These are phyloP conservation scores for Davidsoniella neocaledoniae DNA, from an alignment of 2,329 filamentous ascomycete species.

Conservation along the genomic window DNA sequence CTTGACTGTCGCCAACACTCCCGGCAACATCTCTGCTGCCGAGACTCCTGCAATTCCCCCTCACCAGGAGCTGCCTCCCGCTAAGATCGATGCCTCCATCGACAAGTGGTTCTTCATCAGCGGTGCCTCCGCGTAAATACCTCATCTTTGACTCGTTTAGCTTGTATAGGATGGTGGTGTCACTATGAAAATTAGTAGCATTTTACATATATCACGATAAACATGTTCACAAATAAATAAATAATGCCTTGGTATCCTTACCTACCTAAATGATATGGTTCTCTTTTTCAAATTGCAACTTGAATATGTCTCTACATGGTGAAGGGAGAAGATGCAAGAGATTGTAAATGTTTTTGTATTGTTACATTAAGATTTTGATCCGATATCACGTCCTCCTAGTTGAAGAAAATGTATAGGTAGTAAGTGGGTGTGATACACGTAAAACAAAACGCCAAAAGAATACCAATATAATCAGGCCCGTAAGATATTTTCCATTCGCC, in stretches of 20 bases:
- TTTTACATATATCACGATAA: too few relatives aligned
- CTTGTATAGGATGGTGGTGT: conserved; percentile 15
- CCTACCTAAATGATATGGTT: too few relatives aligned
- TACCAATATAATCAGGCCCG: not conserved
- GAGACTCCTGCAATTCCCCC: conserved; percentile 62
- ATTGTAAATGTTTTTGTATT: not conserved
- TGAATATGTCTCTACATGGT: too few relatives aligned
- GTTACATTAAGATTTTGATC: not conserved
- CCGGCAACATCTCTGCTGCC: conserved; percentile 50
- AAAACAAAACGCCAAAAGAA: not conserved
- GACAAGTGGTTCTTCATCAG: conserved; percentile 99
- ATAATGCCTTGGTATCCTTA: too few relatives aligned
- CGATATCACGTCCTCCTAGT: not conserved
- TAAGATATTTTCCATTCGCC: too few relatives aligned
- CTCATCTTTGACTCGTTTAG: conserved; percentile 14
- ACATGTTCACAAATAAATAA: not conserved
- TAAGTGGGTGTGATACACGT: not conserved
- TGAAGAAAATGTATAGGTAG: not conserved
- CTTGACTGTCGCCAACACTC: conserved; percentile 55
- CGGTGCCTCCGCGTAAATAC: conserved; percentile 63
- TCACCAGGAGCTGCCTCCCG: conserved; percentile 65
- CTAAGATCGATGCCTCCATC: conserved; percentile 86
- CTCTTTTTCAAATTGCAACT: too few relatives aligned
- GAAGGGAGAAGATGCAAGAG: too few relatives aligned
- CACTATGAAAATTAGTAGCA: too few relatives aligned